Evolutionary conservation across 2,329 filamentous ascomycete genomes (phyloP), one percentile per base, ranked within the genome.

Genomic region (Zymoseptoria ardabiliae): DNA sequence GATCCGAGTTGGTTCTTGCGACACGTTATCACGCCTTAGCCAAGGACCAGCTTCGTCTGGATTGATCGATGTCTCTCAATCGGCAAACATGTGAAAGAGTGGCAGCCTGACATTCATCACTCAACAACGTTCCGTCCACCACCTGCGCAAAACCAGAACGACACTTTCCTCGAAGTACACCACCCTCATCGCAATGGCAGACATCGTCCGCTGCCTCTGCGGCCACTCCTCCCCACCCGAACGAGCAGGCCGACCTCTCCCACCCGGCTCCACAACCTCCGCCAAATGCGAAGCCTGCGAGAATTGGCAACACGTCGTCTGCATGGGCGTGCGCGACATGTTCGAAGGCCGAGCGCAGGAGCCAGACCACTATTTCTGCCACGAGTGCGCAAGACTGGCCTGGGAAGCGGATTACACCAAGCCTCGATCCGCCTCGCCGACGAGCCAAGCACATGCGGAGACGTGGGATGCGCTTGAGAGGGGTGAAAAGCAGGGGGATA

Each of bases 251-350:
- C 35, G 35, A 4, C 35, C 13, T 45, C 35, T n/a, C 35, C 17
- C 10, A 2, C 35, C 94, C 67, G 86, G 88, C 5, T 89, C 88
- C 64, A 86, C 92, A 66, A 86, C 90, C 58, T 96, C 94, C 91
- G 95, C 97, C 69, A 90, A 88, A 63, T 97, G 92, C 77, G 92
- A 97, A 74, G 84, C 83, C 51, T 97, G 92, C 74, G 85, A 85
- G 55, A 91, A 87, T 50, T 97, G 92, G 92, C 92, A 97, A 75
- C 92, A 97, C 75, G 96, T 96, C 69, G 87, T 93, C 64, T 97
- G 93, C 72, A 89, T 97, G 78, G 90, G 89, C 56, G 83, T 96
- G 68, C 85, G 35, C 35, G 35, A 45, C 86, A 54, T 90, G 88
- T 67, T 83, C 85, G 25, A 88, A 80, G 59, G 56, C 91, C 60